Evolutionary conservation across 2,329 filamentous ascomycete species (phyloP).

Genomic region (Diaporthe velutina): DNA sequence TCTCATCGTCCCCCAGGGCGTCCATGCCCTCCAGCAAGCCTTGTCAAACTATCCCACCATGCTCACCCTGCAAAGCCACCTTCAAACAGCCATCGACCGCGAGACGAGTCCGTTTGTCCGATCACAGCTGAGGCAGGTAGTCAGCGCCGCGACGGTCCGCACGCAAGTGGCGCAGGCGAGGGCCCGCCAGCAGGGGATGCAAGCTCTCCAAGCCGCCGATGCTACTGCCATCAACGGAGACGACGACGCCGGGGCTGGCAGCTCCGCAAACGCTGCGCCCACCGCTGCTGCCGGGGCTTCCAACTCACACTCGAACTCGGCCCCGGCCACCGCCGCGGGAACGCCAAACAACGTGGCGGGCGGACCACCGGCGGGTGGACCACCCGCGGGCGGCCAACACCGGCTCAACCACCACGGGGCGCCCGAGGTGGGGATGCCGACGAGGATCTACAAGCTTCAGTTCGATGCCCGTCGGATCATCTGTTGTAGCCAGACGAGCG

Average conservation of each 20-base stretch:
- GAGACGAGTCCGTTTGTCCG: conserved; percentile 62
- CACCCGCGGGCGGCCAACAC: conserved; percentile 36
- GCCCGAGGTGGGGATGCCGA: conserved; percentile 60
- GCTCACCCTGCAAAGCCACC: conserved; percentile 60
- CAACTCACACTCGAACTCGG: not conserved
- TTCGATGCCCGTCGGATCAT: conserved; percentile 95
- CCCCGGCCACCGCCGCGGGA: conserved; percentile 4
- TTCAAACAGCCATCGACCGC: conserved; percentile 65
- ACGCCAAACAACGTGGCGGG: conserved; percentile 18
- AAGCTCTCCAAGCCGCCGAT: conserved; percentile 41
- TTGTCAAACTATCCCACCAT: conserved; percentile 62
- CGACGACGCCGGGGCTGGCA: conserved; percentile 27
- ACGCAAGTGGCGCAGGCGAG: conserved; percentile 59
- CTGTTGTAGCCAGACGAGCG: conserved; percentile 91
- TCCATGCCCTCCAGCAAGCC: conserved; percentile 58
- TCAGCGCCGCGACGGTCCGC: conserved; percentile 60
- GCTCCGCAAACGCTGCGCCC: not conserved
- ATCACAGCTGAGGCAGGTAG: conserved; percentile 63
- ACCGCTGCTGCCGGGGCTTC: conserved; percentile 27
- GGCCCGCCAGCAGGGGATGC: conserved; percentile 45
- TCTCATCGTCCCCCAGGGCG: conserved; percentile 63
- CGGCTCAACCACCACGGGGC: conserved; percentile 58
- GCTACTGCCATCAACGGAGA: conserved; percentile 27
- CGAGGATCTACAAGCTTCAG: conserved; percentile 93
- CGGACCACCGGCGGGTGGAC: conserved; percentile 34